phyloP scores from a whole-genome alignment of 345 rosid species.

The Eucalyptus pumila region DNA sequence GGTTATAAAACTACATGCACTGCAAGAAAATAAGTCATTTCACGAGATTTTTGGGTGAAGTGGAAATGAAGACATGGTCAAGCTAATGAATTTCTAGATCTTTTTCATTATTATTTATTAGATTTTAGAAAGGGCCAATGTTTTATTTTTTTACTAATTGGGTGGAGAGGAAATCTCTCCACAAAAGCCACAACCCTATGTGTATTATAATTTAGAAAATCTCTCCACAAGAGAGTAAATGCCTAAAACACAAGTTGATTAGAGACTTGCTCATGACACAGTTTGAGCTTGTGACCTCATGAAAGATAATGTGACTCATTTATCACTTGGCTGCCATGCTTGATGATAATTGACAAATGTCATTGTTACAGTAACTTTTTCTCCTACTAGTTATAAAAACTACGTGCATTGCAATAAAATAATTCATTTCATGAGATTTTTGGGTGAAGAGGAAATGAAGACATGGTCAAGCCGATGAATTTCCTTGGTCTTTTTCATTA shows the following conservation, averaged over 20 bases:
- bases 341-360: not conserved
- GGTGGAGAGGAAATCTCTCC: not conserved
- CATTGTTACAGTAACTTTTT: not conserved
- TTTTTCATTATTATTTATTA: not conserved
- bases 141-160: not conserved
- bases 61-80: not conserved
- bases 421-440: not conserved
- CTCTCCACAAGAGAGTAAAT: not conserved
- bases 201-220: not conserved
- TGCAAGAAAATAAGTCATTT: not conserved
- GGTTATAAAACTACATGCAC: not conserved
- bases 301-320: not conserved
- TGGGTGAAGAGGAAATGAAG: not conserved
- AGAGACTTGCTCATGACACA: not conserved
- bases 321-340: not conserved
- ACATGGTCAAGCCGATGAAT: not conserved
- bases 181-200: not conserved
- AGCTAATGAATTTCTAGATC: not conserved
- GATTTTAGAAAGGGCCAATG: not conserved
- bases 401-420: not conserved
- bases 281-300: not conserved
- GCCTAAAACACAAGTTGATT: not conserved
- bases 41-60: not conserved
- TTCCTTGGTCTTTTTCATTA: not conserved
- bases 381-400: not conserved